Conservation (phyloP, 176 grass and related monocot genomes). For the Cenchrus americanus region DNA sequence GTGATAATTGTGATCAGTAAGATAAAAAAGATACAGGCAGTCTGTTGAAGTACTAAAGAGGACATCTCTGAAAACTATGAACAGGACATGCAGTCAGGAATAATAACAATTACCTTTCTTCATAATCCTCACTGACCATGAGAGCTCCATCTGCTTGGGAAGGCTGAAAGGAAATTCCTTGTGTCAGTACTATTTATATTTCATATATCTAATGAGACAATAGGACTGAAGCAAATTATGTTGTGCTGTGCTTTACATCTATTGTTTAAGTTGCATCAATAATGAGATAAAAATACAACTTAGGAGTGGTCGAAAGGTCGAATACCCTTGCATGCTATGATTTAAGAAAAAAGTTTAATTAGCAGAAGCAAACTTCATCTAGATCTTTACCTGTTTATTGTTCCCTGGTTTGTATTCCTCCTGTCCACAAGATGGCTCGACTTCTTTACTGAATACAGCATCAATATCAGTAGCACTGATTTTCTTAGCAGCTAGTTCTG, state of each 20-base stretch:
- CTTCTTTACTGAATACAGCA: slow-evolving; percentile 13
- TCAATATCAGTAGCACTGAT: slow-evolving; percentile 48
- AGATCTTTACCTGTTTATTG: neutral
- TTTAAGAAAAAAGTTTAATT: neutral
- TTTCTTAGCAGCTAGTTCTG: neutral
- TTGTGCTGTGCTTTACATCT: neutral
- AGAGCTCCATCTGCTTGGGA: neutral
- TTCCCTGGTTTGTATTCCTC: neutral
- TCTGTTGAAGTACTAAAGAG: neutral
- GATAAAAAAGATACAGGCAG: neutral
- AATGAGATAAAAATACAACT: neutral
- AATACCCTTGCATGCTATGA: neutral
- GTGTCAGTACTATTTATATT: slow-evolving; percentile 11
- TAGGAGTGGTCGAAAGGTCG: neutral
- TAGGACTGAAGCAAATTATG: neutral
- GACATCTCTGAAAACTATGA: neutral
- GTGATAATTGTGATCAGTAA: neutral
- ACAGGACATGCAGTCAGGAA: neutral
- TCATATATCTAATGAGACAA: neutral
- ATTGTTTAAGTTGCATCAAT: neutral
- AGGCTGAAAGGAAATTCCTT: slow-evolving; percentile 30
- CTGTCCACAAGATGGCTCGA: neutral
- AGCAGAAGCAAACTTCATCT: neutral
- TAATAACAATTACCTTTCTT: slow-evolving; percentile 24
- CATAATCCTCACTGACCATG: neutral